Evolutionary conservation across 352 stramenopile genomes (phyloP), one percentile per base, ranked within the genome.

Genomic region (Blastocystis hominis): DNA sequence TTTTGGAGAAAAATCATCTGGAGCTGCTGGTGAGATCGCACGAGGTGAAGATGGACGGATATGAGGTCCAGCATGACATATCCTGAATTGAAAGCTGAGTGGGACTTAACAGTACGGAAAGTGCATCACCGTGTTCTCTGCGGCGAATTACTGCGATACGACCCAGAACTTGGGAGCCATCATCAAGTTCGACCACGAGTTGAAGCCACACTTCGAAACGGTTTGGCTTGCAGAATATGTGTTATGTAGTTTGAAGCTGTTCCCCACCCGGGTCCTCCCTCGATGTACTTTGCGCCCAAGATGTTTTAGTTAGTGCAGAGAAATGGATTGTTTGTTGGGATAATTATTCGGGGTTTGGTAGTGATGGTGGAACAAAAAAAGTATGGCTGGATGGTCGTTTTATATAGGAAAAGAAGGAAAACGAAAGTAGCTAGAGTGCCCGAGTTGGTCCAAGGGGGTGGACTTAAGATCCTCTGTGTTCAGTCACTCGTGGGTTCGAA

Each of bases 81-180:
- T 86, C 55, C 61, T 69, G 30, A 7, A 10, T 88, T 30, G 42
- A 55, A 20, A 40, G 17, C 13, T 78, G 7, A n/a, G 20, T n/a
- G n/a, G 10, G 30, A 5, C 40, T 78, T 78, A 55, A 78, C 42
- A 15, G 13, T 40, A 86, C 66, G 96, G 96, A 72, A 97, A 98
- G 90, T 98, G 96, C 86, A 98, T 99, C 89, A 99, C 96, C 7
- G 95, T 99, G 42, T 99, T 99, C 89, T 97, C 92, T 40, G 97
- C 97, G 54, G 96, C 97, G 10, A 99, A 99, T 90, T 99, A 99
- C 91, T 99, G 97, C 90, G 95, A 97, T 88, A 93, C 97, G 80
- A 99, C 98, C 95, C 96, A 96, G 64, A 99, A 99, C 91, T 98
- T 98, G 91, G 97, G 96, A 64, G 97, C 96, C 10, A 98, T 98